Percentiles rank a stretch among this genome's conserved stretches.
These are phyloP conservation scores for Cyanidiococcus yangmingshanensis DNA, from an alignment of 23 red algal genomes.

Conservation along the genomic window DNA sequence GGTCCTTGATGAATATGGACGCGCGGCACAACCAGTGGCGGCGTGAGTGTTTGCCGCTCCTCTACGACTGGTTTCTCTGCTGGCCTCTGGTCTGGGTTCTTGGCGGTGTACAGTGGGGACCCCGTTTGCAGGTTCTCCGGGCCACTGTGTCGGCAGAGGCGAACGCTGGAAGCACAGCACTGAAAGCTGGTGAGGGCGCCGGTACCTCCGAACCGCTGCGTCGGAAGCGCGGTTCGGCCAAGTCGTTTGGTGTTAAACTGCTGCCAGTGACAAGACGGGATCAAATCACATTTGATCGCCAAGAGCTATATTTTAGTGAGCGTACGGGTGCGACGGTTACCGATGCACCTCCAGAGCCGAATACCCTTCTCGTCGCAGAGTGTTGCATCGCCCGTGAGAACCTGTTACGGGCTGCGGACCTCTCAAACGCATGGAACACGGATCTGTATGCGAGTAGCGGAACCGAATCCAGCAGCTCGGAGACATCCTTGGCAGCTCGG, in stretches of 20 bases:
- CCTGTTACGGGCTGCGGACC: slow-evolving; percentile 43
- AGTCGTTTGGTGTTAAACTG: not conserved
- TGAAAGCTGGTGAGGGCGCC: not conserved
- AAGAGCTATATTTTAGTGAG: slow-evolving; percentile 49
- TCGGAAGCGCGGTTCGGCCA: not conserved
- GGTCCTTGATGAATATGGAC: not conserved
- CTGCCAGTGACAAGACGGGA: not conserved
- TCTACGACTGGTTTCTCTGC: slow-evolving; percentile 69
- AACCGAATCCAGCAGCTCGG: not conserved
- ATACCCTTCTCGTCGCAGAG: slow-evolving; percentile 53
- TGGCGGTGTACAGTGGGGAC: slow-evolving; percentile 51
- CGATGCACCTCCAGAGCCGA: slow-evolving; percentile 44
- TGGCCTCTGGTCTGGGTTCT: slow-evolving; percentile 59
- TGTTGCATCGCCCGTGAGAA: slow-evolving; percentile 35
- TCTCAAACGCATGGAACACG: slow-evolving; percentile 44
- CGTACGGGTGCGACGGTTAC: slow-evolving; percentile 41
- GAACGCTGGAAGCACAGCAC: not conserved
- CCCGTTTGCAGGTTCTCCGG: slow-evolving; percentile 16
- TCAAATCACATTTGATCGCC: slow-evolving; percentile 1
- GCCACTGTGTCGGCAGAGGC: slow-evolving; percentile 11
- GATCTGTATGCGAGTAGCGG: slow-evolving; percentile 14
- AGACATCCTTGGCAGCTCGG: not conserved
- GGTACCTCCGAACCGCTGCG: not conserved
- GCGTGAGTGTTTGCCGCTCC: slow-evolving; percentile 50
- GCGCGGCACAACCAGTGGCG: slow-evolving; percentile 52